Conservation (phyloP, 306 rosid genomes). For the Quercus suber region DNA sequence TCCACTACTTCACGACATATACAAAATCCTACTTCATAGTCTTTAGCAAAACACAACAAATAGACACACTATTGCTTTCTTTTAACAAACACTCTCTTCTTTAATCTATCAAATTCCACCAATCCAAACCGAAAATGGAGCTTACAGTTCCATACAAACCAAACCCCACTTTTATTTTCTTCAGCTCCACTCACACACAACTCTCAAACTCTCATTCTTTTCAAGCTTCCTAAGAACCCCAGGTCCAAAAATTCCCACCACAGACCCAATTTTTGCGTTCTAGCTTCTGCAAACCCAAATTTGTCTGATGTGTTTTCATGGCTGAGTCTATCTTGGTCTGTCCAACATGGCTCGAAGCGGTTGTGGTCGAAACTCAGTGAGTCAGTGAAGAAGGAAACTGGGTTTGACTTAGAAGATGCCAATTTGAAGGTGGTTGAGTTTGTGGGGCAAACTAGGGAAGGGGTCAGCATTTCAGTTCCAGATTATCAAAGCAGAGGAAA, state of each 20-base stretch:
- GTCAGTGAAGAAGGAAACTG: slow-evolving; percentile 66
- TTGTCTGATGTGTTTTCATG: slow-evolving; percentile 55
- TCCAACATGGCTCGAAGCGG: slow-evolving; percentile 59
- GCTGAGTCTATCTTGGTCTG: slow-evolving; percentile 36
- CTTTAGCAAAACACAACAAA: neutral
- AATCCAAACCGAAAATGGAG: slow-evolving; percentile 41
- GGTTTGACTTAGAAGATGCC: slow-evolving; percentile 58
- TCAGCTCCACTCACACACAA: slow-evolving; percentile 30
- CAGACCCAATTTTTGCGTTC: slow-evolving; percentile 51
- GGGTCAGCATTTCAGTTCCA: slow-evolving; percentile 6
- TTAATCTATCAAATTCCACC: neutral
- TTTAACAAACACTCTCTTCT: neutral
- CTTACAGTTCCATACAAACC: slow-evolving; percentile 31
- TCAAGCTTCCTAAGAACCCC: slow-evolving; percentile 30
- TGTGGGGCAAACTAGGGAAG: slow-evolving; percentile 34
- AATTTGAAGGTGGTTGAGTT: slow-evolving; percentile 44
- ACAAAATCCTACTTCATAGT: neutral
- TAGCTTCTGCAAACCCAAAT: slow-evolving; percentile 44
- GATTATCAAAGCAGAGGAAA: too few species aligned
- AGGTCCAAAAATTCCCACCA: slow-evolving; percentile 28
- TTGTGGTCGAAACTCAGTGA: slow-evolving; percentile 67
- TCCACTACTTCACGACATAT: neutral
- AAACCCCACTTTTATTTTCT: slow-evolving; percentile 49
- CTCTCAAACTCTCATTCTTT: slow-evolving; percentile 31
- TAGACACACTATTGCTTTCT: neutral